Evolutionary conservation across 2,329 filamentous ascomycete species (phyloP), one percentile per base, ranked within the genome.

Genomic region (Thermoascus crustaceus): DNA sequence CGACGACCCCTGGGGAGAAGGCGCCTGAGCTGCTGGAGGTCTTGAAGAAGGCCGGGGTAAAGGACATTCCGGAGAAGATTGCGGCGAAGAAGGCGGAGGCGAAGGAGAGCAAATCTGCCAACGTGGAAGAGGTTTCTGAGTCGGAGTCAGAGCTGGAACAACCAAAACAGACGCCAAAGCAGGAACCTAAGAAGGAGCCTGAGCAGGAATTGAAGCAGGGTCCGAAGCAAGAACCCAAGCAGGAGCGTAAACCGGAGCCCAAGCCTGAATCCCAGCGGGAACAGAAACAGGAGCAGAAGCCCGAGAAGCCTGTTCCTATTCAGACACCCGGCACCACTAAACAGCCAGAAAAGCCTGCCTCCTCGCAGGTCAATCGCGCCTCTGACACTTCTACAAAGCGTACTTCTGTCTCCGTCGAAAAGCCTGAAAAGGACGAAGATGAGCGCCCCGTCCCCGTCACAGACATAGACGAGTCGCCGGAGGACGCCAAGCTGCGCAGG

Each of bases 401-500:
- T 32, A 16, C 30, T 4, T n/a, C 34, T 17, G 10, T 3, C 5
- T 5, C 13, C 29, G 8, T 11, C 9, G 7, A 52, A n/a, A 41
- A 47, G 19, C 42, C 46, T 14, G 32, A 35, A 7, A 46, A 53
- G 22, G 39, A 47, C 19, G 44, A 46, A 19, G 38, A 49, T 25
- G 51, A 57, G 30, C 41, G 32, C 24, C 4, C 30, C 13, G 11
- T 39, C 5, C 69, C 78, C 1, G 64, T 86, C 8, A 72, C 83
- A 9, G 82, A 86, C 2, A 72, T 80, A 1, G 73, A 83, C 34
- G 91, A 98, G 49, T 76, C 81, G 0, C 69, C 75, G 8, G 87
- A 94, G 45, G 89, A 95, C 43, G 83, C 86, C 3, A 73, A 73
- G 20, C 61, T 94, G 16, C 80, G 91, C 4, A 76, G 80, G 38